Evolutionary conservation across 345 rosid genomes (phyloP).

Genomic region (Turnera subulata): DNA sequence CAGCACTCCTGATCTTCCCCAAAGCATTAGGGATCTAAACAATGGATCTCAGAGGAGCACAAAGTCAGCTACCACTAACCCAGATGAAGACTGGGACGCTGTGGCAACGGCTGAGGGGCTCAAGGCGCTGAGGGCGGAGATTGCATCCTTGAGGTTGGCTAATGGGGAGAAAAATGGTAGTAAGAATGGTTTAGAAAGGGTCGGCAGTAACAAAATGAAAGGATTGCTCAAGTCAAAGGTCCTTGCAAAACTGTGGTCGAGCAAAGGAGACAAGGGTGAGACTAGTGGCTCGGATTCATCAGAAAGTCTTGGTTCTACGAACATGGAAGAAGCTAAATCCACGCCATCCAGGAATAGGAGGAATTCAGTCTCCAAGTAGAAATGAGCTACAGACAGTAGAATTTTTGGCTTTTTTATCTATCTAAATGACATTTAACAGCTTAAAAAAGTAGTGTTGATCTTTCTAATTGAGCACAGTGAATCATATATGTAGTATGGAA

Average conservation of each 20-base stretch:
- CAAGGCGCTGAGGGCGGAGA: constrained; percentile 57
- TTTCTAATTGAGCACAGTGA: constrained; percentile 22
- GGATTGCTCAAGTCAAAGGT: constrained; percentile 68
- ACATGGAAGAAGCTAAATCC: constrained; percentile 46
- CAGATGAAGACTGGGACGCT: constrained; percentile 83
- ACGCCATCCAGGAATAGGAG: constrained; percentile 73
- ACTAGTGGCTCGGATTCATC: constrained; percentile 79
- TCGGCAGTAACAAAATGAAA: constrained; percentile 50
- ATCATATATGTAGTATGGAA: constrained; percentile 22
- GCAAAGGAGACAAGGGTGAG: constrained; percentile 54
- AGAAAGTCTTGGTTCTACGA: constrained; percentile 58
- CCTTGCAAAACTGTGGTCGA: constrained; percentile 48
- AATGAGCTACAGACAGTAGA: constrained; percentile 5
- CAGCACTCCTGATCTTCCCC: constrained; percentile 77
- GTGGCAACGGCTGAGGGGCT: constrained; percentile 72
- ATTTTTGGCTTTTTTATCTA: constrained; percentile 1
- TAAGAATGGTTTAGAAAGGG: constrained; percentile 34
- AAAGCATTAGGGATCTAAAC: constrained; percentile 47
- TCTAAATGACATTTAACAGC: constrained; percentile 15
- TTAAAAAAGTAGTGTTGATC: constrained; percentile 20
- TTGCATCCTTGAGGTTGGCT: constrained; percentile 52
- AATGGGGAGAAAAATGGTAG: constrained; percentile 33
- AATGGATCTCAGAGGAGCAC: constrained; percentile 58
- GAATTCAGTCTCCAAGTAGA: constrained; percentile 59
- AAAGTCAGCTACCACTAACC: constrained; percentile 56